These are phyloP conservation scores for Geotrichum europaeum DNA, from an alignment of 1,139 yeast species.

Conservation along the genomic window DNA sequence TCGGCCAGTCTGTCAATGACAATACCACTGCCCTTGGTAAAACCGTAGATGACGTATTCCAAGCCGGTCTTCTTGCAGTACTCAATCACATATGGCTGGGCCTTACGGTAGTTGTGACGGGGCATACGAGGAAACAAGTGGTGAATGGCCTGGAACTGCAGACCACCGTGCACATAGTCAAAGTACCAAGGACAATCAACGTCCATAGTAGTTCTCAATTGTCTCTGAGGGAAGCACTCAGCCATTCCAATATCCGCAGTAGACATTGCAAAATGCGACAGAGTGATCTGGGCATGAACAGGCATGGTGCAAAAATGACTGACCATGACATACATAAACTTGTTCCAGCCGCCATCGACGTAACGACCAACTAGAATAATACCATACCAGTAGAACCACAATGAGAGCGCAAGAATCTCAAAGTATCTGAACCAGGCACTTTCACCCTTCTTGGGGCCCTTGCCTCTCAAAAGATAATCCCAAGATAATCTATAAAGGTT, in stretches of 20 bases:
- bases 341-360: slow-evolving; percentile 47
- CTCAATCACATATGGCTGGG: slow-evolving; percentile 63
- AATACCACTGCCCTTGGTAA: slow-evolving; percentile 65
- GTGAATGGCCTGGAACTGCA: slow-evolving; percentile 87
- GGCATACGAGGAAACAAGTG: slow-evolving; percentile 88
- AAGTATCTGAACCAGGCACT: slow-evolving; percentile 84
- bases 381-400: slow-evolving; percentile 75
- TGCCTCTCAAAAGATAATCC: slow-evolving; percentile 63
- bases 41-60: slow-evolving; percentile 78
- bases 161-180: slow-evolving; percentile 86
- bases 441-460: slow-evolving; percentile 72
- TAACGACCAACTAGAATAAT: slow-evolving; percentile 52
- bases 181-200: slow-evolving; percentile 92
- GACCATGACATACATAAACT: slow-evolving; percentile 57
- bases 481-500: slow-evolving; percentile 77
- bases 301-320: slow-evolving; percentile 81
- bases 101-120: slow-evolving; percentile 72
- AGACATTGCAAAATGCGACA: slow-evolving; percentile 91
- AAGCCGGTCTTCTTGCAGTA: slow-evolving; percentile 77
- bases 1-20: slow-evolving; percentile 68
- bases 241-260: slow-evolving; percentile 77
- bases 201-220: slow-evolving; percentile 88
- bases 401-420: slow-evolving; percentile 62
- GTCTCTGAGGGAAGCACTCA: slow-evolving; percentile 78
- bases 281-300: slow-evolving; percentile 85